Conservation (phyloP, 306 rosid species). For the Dalbergia cochinchinensis region DNA sequence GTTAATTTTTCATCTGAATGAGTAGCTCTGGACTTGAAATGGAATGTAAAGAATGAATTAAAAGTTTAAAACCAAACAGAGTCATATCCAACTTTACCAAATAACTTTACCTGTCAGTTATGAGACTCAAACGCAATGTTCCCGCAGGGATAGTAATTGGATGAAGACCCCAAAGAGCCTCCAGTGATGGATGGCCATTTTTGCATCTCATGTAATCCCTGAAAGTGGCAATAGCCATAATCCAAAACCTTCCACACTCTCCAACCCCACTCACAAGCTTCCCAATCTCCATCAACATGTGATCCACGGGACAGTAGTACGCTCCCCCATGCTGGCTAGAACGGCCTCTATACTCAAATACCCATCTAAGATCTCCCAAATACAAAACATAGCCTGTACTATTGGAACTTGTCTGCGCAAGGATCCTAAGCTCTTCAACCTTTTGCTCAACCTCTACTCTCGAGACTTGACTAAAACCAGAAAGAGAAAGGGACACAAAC, state of each 20-base stretch:
- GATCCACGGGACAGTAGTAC: constrained; percentile 77
- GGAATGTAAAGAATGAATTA: background rate
- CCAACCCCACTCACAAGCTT: constrained; percentile 64
- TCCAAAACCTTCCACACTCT: constrained; percentile 65
- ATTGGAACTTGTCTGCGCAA: constrained; percentile 44
- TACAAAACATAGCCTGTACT: constrained; percentile 78
- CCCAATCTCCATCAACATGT: constrained; percentile 84
- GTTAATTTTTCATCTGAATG: too few species aligned
- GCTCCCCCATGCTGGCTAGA: constrained; percentile 52
- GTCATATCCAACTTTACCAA: constrained; percentile 50
- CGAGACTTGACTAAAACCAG: constrained; percentile 59
- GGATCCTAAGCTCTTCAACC: constrained; percentile 66
- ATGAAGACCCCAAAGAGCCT: constrained; percentile 83
- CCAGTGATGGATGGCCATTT: constrained; percentile 76
- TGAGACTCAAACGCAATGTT: constrained; percentile 81
- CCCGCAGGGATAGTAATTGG: constrained; percentile 82
- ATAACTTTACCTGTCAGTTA: constrained; percentile 69
- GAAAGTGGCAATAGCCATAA: constrained; percentile 87
- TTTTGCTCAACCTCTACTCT: constrained; percentile 77
- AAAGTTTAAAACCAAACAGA: constrained; percentile 39
- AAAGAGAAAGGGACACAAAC: constrained; percentile 60
- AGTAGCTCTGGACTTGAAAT: too few species aligned
- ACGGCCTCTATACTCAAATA: constrained; percentile 56
- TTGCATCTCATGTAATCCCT: constrained; percentile 86
- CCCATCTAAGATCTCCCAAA: constrained; percentile 89